Evolutionary conservation across 441 rosid genomes (phyloP).

Genomic region (Geranium incanum): DNA sequence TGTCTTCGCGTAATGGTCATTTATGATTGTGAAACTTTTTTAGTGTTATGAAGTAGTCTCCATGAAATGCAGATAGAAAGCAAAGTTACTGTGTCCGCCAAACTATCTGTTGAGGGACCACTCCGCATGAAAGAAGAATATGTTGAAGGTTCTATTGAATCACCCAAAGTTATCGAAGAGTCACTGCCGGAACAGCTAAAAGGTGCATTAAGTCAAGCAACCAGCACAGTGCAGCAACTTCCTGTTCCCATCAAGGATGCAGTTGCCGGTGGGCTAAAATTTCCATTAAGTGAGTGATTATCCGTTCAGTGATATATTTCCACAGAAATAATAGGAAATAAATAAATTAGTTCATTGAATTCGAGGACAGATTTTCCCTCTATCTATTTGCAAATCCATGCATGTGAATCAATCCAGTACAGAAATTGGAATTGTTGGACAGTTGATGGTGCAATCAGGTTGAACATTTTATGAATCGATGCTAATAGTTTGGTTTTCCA

Average conservation of each 20-base stretch:
- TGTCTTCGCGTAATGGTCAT: background rate
- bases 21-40: background rate
- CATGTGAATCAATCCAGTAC: background rate
- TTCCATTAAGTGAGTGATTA: constrained; percentile 62
- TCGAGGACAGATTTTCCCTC: background rate
- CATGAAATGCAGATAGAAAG: constrained; percentile 60
- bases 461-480: constrained; percentile 17
- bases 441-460: constrained; percentile 2
- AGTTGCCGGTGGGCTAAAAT: constrained; percentile 49
- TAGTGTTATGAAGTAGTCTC: constrained; percentile 13
- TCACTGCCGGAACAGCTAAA: constrained; percentile 72
- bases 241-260: constrained; percentile 64
- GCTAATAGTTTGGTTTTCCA: constrained; percentile 11
- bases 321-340: background rate
- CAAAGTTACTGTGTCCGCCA: constrained; percentile 50
- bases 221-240: constrained; percentile 55
- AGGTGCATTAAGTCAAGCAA: constrained; percentile 63
- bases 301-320: constrained; percentile 7
- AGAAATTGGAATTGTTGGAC: background rate
- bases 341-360: background rate
- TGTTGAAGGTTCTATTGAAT: constrained; percentile 62
- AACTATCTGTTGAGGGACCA: constrained; percentile 75
- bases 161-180: constrained; percentile 69
- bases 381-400: background rate
- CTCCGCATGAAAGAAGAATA: constrained; percentile 79